Evolutionary conservation across 139 green algal genomes (phyloP), one percentile per base, ranked within the genome.

Genomic region (Zygnema cylindricum): DNA sequence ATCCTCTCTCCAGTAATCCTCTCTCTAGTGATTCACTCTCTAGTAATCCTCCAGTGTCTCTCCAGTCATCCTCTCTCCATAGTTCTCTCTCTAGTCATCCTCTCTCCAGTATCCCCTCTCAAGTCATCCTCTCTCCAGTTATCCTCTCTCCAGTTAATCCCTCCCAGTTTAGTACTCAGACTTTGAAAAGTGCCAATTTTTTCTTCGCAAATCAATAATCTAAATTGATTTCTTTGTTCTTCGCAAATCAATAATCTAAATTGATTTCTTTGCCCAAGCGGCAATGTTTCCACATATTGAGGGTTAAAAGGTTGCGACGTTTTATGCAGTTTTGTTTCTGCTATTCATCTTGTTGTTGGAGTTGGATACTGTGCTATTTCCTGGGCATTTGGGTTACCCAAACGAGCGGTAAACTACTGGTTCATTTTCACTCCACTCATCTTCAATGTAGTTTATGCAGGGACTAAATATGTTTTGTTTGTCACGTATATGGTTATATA

Each of bases 311-410:
- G 57, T 22, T n/a, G n/a, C n/a, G n/a, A n/a, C n/a, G n/a, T 78
- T 35, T 81, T n/a, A 1, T 35, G 41, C 86, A 91, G 86, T 32
- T 93, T 93, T 82, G 91, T 93, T 22, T 93, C 91, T 25, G 41
- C 36, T 39, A 41, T 93, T 33, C 91, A 93, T 84, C 85, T 93
- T 16, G 30, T 63, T n/a, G 88, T 93, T 38, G 91, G 91, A 54
- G 89, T 92, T 54, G n/a, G 73, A 43, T 91, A 92, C 88, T 92
- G 86, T 39, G 33, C 81, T 16, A 91, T 93, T n/a, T 89, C 90
- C 42, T 93, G 91, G 91, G 42, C 43, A 16, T 40, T 90, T 21
- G 71, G 75, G 22, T 33, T 92, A 25, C 84, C 90, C 16, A 92
- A 93, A 79, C 77, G 85, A 39, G 91, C 86, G 69, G 86, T 91